These are phyloP conservation scores for Elaphomyces granulatus DNA, from an alignment of 495 filamentous ascomycete genomes.

Conservation along the genomic window DNA sequence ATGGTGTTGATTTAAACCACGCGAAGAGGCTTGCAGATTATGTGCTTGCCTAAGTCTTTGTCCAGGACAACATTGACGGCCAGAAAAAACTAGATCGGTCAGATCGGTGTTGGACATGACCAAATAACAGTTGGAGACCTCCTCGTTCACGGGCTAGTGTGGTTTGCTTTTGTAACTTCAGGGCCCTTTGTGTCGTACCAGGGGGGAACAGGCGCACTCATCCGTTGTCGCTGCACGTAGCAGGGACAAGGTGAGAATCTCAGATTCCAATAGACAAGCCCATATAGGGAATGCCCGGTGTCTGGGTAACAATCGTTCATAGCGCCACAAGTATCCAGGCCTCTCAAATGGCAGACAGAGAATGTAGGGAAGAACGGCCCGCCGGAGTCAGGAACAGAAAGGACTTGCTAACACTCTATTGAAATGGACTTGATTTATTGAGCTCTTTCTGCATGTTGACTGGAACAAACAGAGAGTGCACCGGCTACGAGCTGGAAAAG, in stretches of 20 bases:
- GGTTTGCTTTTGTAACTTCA: constrained; percentile 1
- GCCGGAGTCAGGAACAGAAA: background rate
- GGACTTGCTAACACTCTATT: background rate
- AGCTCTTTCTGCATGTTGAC: too few species aligned
- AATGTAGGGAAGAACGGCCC: background rate
- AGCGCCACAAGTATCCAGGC: background rate
- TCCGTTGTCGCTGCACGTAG: background rate
- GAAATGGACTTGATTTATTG: too few species aligned
- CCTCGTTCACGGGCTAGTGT: constrained; percentile 1
- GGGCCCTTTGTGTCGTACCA: constrained; percentile 4
- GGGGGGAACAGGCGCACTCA: constrained; percentile 2
- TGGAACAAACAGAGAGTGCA: background rate
- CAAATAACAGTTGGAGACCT: background rate
- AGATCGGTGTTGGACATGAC: background rate
- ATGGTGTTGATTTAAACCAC: background rate
- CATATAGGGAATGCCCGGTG: background rate
- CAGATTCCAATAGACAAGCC: background rate
- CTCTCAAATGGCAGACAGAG: background rate
- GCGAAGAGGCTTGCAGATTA: background rate
- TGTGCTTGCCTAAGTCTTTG: background rate
- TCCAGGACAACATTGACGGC: background rate
- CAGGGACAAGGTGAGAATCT: background rate
- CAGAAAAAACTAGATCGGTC: background rate
- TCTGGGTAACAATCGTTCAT: background rate
- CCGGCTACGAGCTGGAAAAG: background rate